Evolutionary conservation across 257 asterid genomes (phyloP).

Genomic region (Nicotiana benthamiana): DNA sequence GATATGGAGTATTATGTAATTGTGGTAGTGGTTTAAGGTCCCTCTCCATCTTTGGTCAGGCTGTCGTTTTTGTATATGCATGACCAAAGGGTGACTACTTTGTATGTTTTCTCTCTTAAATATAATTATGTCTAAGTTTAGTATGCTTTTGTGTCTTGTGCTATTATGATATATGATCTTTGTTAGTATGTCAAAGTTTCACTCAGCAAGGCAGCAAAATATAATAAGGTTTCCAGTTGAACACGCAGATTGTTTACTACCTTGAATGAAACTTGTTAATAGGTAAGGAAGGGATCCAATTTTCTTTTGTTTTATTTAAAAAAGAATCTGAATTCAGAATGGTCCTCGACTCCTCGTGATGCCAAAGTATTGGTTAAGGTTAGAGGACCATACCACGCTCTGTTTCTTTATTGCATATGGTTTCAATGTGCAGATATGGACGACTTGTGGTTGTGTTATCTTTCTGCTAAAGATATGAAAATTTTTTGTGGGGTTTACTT

Average conservation of each 20-base stretch:
- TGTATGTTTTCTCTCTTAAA: neutral
- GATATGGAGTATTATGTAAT: conserved; percentile 2
- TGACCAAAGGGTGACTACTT: conserved; percentile 24
- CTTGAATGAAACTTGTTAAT: neutral
- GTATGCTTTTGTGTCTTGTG: neutral
- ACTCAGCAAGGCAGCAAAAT: neutral
- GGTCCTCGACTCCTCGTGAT: neutral
- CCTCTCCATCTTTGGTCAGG: conserved; percentile 34
- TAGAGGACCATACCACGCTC: neutral
- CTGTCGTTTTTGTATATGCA: conserved; percentile 63
- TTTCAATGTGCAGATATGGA: neutral
- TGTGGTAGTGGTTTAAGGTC: neutral
- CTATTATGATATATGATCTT: neutral
- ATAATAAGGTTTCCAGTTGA: neutral
- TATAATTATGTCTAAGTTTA: conserved; percentile 1
- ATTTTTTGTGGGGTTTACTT: too few relatives aligned
- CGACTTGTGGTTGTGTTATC: neutral
- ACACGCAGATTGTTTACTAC: too few relatives aligned
- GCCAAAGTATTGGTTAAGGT: neutral
- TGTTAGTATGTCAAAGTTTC: neutral
- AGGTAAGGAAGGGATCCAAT: neutral
- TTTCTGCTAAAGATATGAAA: too few relatives aligned
- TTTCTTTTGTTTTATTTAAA: too few relatives aligned
- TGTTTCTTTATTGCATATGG: neutral
- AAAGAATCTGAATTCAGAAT: too few relatives aligned